A percentile compares a stretch with the other conserved stretches of the same genome.
These are phyloP conservation scores for Suillus cothurnatus DNA, from an alignment of 768 basidiomycete genomes.

Conservation along the genomic window DNA sequence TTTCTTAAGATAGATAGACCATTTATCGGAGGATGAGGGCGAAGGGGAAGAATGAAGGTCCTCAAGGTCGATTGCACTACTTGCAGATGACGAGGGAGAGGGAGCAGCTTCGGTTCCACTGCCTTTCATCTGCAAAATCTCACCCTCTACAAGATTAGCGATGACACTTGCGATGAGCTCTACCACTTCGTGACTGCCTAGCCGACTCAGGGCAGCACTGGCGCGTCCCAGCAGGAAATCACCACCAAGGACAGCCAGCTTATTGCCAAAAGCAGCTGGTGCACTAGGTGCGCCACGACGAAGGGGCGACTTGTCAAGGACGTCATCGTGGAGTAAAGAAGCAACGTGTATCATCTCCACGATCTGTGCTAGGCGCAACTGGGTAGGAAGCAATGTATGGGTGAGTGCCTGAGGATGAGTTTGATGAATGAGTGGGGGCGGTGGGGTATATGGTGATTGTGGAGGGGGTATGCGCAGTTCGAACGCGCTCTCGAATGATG, in stretches of 20 bases:
- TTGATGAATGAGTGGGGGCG: constrained; percentile 23
- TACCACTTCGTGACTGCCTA: constrained; percentile 88
- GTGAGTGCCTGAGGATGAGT: constrained; percentile 35
- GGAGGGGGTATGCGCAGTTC: constrained; percentile 43
- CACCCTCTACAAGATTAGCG: constrained; percentile 95
- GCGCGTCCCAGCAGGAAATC: constrained; percentile 95
- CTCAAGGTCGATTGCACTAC: constrained; percentile 31
- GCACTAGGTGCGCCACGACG: constrained; percentile 72
- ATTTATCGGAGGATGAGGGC: constrained; percentile 48
- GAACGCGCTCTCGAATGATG: constrained; percentile 66
- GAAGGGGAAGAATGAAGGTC: constrained; percentile 45
- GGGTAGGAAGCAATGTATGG: constrained; percentile 68
- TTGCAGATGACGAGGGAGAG: not conserved
- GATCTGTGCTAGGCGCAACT: constrained; percentile 91
- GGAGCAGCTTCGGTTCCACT: constrained; percentile 10
- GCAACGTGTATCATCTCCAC: constrained; percentile 99
- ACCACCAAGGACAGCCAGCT: constrained; percentile 90
- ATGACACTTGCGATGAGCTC: constrained; percentile 92
- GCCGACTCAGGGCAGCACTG: constrained; percentile 80
- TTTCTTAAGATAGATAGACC: constrained; percentile 85
- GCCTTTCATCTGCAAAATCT: constrained; percentile 74
- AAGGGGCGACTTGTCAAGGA: constrained; percentile 73
- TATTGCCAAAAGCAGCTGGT: constrained; percentile 84
- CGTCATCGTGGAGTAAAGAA: constrained; percentile 89
- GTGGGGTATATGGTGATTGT: constrained; percentile 14